Base-by-base conservation (phyloP, 176 grass and related monocot genomes). In the Eragrostis curvula region DNA sequence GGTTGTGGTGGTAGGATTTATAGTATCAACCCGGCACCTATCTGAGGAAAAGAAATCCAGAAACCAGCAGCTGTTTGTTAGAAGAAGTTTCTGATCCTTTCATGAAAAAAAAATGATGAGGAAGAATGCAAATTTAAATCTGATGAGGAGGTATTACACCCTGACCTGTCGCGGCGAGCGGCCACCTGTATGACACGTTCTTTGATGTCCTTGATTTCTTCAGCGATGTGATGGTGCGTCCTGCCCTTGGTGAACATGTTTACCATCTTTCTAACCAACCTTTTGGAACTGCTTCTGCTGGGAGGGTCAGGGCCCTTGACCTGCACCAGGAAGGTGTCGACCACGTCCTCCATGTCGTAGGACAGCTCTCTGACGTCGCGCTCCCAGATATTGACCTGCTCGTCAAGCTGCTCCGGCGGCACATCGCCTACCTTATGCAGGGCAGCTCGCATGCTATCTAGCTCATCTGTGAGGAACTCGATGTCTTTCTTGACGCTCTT, bases 301-400 rank as follows among this genome's bases (percentile, higher is more conserved):
- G 32, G 32, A 36, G 32, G 32, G 32, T 36, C 32, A 36, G 32
- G 32, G 32, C 32, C 32, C 32, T 36, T 2, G 32, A 36, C 69
- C 17, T 30, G 48, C 5, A 24, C 66, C 61, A 69, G 14, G 62
- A 69, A 51, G 9, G 14, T n/a, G 63, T 80, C 78, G 5, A 80
- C 15, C 0, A 15, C 23, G 28, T 80, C 78, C 48, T 80, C 78
- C 8, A 51, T 55, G 18, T 80, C 78, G 6, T 69, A 80, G 21
- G 78, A 64, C 0, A 80, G 12, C 30, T 80, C 78, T 4, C 78
- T 21, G 7, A 56, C 6, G 0, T 69, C 9, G 0, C 27, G 56
- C 0, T 29, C 51, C 72, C 72, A 75, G 0, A 57, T 57, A 18
- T 57, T 75, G 18, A 36, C 50, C 18, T 58, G 18, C 0, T 1